Percentiles rank a stretch among this genome's conserved stretches.
Evolutionary conservation across 306 rosid species (phyloP).

Genomic region (Malus sieversii): DNA sequence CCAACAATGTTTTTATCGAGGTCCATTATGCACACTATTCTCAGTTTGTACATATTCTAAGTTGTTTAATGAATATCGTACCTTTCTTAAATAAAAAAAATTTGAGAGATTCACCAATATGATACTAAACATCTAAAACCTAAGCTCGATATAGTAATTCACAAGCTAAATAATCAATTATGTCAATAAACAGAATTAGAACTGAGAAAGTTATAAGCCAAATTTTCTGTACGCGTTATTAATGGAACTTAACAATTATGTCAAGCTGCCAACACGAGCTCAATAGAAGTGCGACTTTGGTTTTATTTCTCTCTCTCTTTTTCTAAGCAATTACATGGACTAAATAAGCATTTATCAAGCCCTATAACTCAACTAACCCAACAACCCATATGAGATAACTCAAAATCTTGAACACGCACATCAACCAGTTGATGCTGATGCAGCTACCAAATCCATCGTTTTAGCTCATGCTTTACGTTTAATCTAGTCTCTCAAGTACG

Average conservation of each 20-base stretch:
- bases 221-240: no score
- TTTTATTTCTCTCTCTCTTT: background rate
- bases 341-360: background rate
- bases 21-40: no score
- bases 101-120: background rate
- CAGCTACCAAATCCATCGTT: background rate
- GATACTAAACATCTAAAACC: no score
- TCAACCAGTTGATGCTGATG: background rate
- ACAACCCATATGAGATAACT: background rate
- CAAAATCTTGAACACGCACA: background rate
- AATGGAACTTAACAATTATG: background rate
- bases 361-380: background rate
- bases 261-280: background rate
- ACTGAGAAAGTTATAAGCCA: no score
- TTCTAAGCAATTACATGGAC: background rate
- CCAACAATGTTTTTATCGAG: no score
- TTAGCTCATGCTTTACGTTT: background rate
- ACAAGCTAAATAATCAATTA: background rate
- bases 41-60: no score
- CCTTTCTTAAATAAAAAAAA: no score
- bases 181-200: background rate
- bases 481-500: background rate
- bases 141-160: no score
- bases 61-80: no score
- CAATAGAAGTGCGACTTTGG: background rate